These are phyloP conservation scores for Exophiala sideris DNA, from an alignment of 2,329 filamentous ascomycete species.

Conservation along the genomic window DNA sequence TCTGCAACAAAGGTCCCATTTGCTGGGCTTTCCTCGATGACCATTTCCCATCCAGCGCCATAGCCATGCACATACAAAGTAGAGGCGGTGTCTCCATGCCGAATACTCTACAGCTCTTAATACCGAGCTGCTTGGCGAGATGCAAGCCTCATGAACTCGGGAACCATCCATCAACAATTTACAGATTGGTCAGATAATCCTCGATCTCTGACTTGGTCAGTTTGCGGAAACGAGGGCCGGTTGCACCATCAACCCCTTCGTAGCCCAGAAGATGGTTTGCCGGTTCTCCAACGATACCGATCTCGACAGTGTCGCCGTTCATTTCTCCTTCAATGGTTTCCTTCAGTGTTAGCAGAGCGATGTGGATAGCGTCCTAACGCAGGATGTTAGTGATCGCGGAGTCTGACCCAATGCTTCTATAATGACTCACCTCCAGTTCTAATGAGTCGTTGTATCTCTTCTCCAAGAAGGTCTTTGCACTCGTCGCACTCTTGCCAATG, in stretches of 20 bases:
- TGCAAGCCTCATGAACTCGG: neutral
- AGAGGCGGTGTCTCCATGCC: neutral
- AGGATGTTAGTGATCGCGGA: slow-evolving; percentile 7
- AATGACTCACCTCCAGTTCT: slow-evolving; percentile 67
- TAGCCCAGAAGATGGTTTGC: slow-evolving; percentile 89
- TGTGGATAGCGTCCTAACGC: slow-evolving; percentile 82
- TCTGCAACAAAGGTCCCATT: too few species aligned
- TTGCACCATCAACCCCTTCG: slow-evolving; percentile 80
- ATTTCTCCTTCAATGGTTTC: slow-evolving; percentile 99
- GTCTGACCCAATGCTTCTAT: neutral
- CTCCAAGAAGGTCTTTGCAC: slow-evolving; percentile 97
- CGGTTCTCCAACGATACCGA: slow-evolving; percentile 95
- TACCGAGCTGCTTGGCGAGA: too few species aligned
- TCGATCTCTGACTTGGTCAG: slow-evolving; percentile 97
- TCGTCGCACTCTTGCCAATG: slow-evolving; percentile 97
- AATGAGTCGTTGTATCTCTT: slow-evolving; percentile 97
- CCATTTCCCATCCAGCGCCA: neutral
- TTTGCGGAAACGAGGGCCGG: slow-evolving; percentile 87
- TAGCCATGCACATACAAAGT: neutral
- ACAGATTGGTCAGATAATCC: slow-evolving; percentile 98
- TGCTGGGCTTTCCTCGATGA: neutral
- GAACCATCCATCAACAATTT: neutral
- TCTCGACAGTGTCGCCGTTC: slow-evolving; percentile 98
- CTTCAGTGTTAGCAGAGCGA: slow-evolving; percentile 93
- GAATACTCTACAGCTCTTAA: neutral